These are phyloP conservation scores for Papiliotrema flavescens DNA, from an alignment of 1,284 basidiomycete species.

Conservation along the genomic window DNA sequence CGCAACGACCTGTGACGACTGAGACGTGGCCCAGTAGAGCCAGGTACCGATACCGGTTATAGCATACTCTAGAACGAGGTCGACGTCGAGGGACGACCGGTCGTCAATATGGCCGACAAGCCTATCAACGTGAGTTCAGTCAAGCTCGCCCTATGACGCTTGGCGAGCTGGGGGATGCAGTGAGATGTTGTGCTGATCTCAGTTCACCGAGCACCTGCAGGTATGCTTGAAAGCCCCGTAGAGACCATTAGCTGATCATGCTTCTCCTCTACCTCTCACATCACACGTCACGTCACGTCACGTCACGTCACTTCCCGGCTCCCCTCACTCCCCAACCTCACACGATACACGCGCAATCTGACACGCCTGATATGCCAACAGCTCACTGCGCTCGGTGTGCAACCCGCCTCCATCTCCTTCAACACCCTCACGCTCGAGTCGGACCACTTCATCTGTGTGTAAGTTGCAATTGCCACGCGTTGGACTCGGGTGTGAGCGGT, in stretches of 20 bases:
- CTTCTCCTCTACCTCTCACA: background rate
- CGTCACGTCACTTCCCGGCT: too few relatives aligned
- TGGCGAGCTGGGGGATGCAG: too few relatives aligned
- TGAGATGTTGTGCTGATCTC: background rate
- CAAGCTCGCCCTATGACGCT: too few relatives aligned
- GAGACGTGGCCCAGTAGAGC: too few relatives aligned
- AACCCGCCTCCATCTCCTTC: constrained; percentile 95
- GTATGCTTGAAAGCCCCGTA: constrained; percentile 19
- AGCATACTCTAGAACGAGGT: too few relatives aligned
- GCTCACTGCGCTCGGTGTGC: constrained; percentile 92
- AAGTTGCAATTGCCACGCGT: constrained; percentile 30
- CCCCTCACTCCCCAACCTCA: too few relatives aligned
- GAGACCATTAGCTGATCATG: background rate
- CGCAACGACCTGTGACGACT: too few relatives aligned
- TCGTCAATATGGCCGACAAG: constrained; percentile 45
- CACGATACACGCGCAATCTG: background rate
- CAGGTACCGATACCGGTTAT: too few relatives aligned
- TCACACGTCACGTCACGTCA: background rate
- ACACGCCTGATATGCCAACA: constrained; percentile 40
- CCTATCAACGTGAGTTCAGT: constrained; percentile 41
- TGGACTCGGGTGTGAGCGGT: too few relatives aligned
- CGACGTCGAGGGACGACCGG: background rate
- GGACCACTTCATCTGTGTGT: constrained; percentile 86
- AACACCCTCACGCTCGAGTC: constrained; percentile 94
- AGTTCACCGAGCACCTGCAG: constrained; percentile 54